Percentiles rank a stretch among this genome's conserved stretches.
Evolutionary conservation across 108 stramenopile species (phyloP).

Genomic region (Craspedostauros australis): DNA sequence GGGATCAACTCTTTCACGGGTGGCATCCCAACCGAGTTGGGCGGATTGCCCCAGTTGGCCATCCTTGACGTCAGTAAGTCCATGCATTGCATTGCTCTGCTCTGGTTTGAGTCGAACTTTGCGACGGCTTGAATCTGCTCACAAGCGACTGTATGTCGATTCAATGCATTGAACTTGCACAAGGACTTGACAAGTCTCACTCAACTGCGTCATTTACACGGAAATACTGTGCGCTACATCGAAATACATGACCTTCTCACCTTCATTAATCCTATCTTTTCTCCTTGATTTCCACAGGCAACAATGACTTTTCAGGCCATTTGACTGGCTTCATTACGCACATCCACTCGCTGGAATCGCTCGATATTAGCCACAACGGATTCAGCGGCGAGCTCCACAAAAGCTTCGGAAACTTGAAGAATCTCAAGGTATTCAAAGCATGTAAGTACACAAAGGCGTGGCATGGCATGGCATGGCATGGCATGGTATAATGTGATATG

Average conservation of each 20-base stretch:
- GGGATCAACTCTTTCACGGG: conserved; percentile 9
- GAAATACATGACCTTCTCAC: not conserved
- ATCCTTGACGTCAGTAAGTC: conserved; percentile 5
- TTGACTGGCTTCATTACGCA: not conserved
- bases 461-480: no score
- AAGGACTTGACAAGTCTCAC: not conserved
- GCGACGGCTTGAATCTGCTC: not conserved
- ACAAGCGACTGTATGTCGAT: not conserved
- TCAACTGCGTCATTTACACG: no score
- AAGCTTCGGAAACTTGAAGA: no score
- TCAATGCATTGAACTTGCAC: conserved; percentile 4
- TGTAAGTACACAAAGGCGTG: no score
- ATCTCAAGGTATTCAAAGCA: no score
- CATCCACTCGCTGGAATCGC: not conserved
- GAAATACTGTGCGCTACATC: no score
- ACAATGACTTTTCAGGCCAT: conserved; percentile 9
- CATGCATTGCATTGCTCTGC: not conserved
- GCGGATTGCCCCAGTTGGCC: conserved; percentile 1
- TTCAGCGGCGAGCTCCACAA: not conserved
- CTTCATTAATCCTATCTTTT: not conserved
- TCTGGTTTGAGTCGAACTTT: not conserved
- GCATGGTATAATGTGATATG: no score
- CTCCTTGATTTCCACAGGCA: not conserved
- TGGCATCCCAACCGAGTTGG: not conserved
- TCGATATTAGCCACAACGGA: conserved; percentile 8